Percentiles rank a stretch among this genome's conserved stretches.
phyloP scores from a whole-genome alignment of 2,329 filamentous ascomycete species.

The Capronia americana region DNA sequence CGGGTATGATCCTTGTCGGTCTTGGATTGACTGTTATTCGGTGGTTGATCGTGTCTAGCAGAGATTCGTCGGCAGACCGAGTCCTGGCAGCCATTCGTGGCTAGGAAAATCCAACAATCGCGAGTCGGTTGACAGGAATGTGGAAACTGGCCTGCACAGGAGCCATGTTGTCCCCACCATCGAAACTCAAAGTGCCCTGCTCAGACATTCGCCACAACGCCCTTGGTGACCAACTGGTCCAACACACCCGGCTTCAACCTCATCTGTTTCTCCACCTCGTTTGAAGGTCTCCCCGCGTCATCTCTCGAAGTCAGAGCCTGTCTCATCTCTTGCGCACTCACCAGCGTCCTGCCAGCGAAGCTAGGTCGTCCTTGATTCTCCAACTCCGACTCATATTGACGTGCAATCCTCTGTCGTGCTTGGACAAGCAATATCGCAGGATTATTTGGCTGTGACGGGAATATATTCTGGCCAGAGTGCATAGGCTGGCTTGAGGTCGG shows the following conservation, averaged over 20 bases:
- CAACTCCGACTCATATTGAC: conserved; percentile 62
- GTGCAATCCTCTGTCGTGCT: conserved; percentile 58
- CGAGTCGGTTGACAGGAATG: background rate
- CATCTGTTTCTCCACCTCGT: conserved; percentile 54
- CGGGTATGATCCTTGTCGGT: background rate
- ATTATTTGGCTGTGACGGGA: conserved; percentile 51
- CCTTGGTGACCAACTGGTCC: conserved; percentile 34
- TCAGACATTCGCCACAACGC: conserved; percentile 35
- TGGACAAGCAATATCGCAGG: conserved; percentile 62
- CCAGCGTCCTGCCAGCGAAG: conserved; percentile 52
- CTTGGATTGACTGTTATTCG: background rate
- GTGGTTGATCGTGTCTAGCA: background rate
- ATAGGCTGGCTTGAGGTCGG: conserved; percentile 41
- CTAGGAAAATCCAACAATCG: background rate
- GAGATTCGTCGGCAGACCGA: background rate
- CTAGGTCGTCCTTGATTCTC: conserved; percentile 53
- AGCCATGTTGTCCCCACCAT: background rate
- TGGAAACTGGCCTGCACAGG: background rate
- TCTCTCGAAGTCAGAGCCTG: conserved; percentile 58
- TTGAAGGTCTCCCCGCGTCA: conserved; percentile 44
- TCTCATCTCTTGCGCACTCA: conserved; percentile 59
- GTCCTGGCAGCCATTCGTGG: background rate
- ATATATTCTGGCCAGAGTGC: conserved; percentile 46
- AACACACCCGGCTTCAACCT: conserved; percentile 54
- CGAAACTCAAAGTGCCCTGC: background rate